Base-by-base conservation (phyloP, 2,329 filamentous ascomycete genomes). In the Trichoderma pleuroti region DNA sequence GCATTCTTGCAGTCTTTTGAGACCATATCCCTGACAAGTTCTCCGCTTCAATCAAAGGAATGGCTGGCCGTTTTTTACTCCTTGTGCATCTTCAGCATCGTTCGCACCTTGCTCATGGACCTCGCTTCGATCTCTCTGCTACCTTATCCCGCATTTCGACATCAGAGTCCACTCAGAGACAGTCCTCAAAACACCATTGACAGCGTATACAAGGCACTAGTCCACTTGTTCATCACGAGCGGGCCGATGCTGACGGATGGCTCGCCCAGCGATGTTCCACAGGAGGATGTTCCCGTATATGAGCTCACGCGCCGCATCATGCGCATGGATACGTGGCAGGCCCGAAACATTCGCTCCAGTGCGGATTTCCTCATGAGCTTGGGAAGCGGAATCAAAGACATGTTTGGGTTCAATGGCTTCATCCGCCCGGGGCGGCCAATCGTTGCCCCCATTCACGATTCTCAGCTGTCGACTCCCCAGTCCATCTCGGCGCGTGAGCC, bases 61-160 rank as follows among this genome's bases (percentile, higher is more conserved):
- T 87, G 86, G 83, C 76, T 88, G 18, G 84, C 87, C 2, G 76
- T 84, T 5, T 87, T 88, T 71, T 80, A 86, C 63, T 84, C 87
- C 14, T 77, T 89, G 21, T 88, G 87, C 76, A 84, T 89, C n/a
- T 88, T 89, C 74, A 88, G 86, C 75, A 80, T 86, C 32, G 82
- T 85, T 24, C 83, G 84, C 62, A 86, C 86, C 1, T 81, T 89
- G 2, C 78, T 88, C 6, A 79, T 84, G 18, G 85, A 87, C 69
- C 79, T 86, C 61, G 71, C 42, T 67, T 74, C 39, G 65, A 75
- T 46, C 68, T 69, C 24, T 61, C 70, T 68, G 56, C 72, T 68
- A 54, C 72, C 61, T 28, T 61, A 52, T 69, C 72, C 34, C 70
- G 54, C 61, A 60, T 32, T 73, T 70, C 36, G 66, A 36, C 32